A percentile compares a stretch with the other conserved stretches of the same genome.
phyloP scores from a whole-genome alignment of 768 basidiomycete genomes.

The Mycena belliarum region DNA sequence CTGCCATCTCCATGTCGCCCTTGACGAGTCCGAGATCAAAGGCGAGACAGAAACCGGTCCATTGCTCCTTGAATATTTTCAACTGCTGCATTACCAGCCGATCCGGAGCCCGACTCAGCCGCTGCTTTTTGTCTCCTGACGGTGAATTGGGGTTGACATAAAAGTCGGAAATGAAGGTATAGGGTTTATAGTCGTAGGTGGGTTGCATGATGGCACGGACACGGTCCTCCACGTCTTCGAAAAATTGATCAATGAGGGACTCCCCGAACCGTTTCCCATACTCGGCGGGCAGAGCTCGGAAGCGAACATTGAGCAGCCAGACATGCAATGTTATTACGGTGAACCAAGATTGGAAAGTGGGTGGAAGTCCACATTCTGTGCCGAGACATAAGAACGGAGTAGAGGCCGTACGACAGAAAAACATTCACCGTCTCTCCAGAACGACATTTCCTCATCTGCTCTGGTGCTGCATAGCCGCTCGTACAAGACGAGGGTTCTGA shows the following conservation, averaged over 20 bases:
- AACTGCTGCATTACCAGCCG: conserved; percentile 81
- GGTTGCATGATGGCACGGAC: conserved; percentile 80
- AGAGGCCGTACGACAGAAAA: conserved; percentile 9
- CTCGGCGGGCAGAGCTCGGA: conserved; percentile 75
- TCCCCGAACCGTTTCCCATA: conserved; percentile 74
- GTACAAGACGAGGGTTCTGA: conserved; percentile 57
- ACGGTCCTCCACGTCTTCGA: conserved; percentile 89
- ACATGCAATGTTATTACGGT: conserved; percentile 90
- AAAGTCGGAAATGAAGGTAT: conserved; percentile 47
- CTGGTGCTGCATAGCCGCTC: conserved; percentile 53
- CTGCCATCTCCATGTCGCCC: conserved; percentile 83
- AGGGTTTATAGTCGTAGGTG: conserved; percentile 40
- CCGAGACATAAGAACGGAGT: conserved; percentile 1
- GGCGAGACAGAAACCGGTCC: conserved; percentile 78
- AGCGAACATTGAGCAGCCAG: conserved; percentile 86
- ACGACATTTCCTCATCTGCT: conserved; percentile 59
- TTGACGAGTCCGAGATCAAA: conserved; percentile 77
- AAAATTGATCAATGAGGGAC: conserved; percentile 91
- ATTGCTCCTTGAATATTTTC: conserved; percentile 91
- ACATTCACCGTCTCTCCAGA: conserved; percentile 63
- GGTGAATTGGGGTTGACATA: conserved; percentile 49
- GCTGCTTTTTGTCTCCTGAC: conserved; percentile 26
- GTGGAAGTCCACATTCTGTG: conserved; percentile 80
- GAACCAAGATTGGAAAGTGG: conserved; percentile 97
- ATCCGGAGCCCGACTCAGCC: conserved; percentile 61